phyloP scores from a whole-genome alignment of 2,329 filamentous ascomycete species.

The Trichocomaceae sp. region DNA sequence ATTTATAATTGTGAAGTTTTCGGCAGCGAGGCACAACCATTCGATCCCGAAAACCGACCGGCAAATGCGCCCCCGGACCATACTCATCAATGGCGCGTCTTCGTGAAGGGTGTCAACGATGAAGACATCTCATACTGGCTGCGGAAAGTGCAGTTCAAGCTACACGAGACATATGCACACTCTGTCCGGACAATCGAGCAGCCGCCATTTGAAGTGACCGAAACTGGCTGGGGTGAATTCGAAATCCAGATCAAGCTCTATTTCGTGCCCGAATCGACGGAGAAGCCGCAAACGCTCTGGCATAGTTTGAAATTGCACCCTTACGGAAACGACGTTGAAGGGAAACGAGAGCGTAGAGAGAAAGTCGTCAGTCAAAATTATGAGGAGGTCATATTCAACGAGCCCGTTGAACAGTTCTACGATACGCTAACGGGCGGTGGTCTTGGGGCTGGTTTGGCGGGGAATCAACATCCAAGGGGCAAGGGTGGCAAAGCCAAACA shows the following conservation, averaged over 20 bases:
- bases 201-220: conserved; percentile 74
- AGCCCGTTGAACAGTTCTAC: conserved; percentile 88
- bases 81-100: conserved; percentile 94
- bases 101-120: conserved; percentile 82
- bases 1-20: conserved; percentile 51
- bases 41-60: conserved; percentile 70
- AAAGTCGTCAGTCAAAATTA: conserved; percentile 74
- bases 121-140: conserved; percentile 93
- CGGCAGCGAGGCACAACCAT: conserved; percentile 71
- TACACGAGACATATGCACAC: conserved; percentile 94
- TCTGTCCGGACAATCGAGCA: conserved; percentile 77
- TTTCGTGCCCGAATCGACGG: conserved; percentile 77
- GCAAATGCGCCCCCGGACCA: conserved; percentile 75
- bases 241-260: conserved; percentile 93
- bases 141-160: conserved; percentile 94
- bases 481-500: conserved; percentile 51
- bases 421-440: conserved; percentile 73
- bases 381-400: conserved; percentile 95
- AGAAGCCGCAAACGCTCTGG: conserved; percentile 94
- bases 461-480: conserved; percentile 44
- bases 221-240: conserved; percentile 98
- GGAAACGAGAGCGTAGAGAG: conserved; percentile 57
- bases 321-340: conserved; percentile 72
- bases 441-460: too few species aligned
- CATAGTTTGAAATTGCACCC: conserved; percentile 88